These are phyloP conservation scores for Physaria fendleri DNA, from an alignment of 345 rosid species.

Conservation along the genomic window DNA sequence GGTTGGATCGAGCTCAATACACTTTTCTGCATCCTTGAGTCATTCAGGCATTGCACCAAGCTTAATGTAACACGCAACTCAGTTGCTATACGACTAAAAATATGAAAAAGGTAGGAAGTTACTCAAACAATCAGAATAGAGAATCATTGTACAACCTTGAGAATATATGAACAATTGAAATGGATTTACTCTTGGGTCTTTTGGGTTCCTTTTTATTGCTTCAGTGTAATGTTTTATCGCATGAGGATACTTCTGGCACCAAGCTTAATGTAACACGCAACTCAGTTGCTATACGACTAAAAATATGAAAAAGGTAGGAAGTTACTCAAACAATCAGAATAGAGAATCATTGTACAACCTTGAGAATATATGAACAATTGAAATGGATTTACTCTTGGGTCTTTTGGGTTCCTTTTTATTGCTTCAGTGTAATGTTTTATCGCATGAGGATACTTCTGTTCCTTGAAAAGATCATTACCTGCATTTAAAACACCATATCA, in stretches of 20 bases:
- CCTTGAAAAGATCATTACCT: conserved; percentile 93
- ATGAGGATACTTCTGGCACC: conserved; percentile 90
- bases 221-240: conserved; percentile 87
- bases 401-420: conserved; percentile 75
- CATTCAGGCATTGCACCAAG: conserved; percentile 92
- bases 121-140: background rate
- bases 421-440: conserved; percentile 87
- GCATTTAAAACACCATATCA: conserved; percentile 7
- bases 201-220: conserved; percentile 81
- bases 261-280: conserved; percentile 92
- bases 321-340: background rate
- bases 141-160: background rate
- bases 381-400: conserved; percentile 48
- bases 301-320: background rate
- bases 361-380: background rate
- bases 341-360: background rate
- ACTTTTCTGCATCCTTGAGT: conserved; percentile 93
- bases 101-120: background rate
- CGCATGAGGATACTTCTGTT: conserved; percentile 88
- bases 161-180: background rate
- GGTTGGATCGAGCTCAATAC: conserved; percentile 94
- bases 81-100: conserved; percentile 75
- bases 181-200: conserved; percentile 54
- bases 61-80: conserved; percentile 98
- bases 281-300: conserved; percentile 91